Evolutionary conservation across 352 stramenopile genomes (phyloP).

Genomic region (Pythium brachiatum): DNA sequence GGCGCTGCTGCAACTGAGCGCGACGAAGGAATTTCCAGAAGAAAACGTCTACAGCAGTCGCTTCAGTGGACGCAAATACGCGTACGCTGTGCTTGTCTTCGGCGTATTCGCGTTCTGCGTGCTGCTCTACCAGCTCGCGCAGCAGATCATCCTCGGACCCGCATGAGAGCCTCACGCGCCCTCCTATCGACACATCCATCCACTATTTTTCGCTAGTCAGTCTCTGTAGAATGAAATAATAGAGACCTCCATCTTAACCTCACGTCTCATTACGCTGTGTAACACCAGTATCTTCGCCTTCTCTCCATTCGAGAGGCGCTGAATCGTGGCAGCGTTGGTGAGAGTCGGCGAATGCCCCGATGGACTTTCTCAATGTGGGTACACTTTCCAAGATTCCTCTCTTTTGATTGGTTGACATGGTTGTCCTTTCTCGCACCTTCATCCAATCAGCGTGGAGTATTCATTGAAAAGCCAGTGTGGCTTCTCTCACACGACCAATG

Average conservation of each 20-base stretch:
- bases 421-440: not conserved
- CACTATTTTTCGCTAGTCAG: not conserved
- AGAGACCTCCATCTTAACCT: too few species aligned
- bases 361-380: not conserved
- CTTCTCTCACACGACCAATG: not conserved
- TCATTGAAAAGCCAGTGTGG: not conserved
- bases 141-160: conserved; percentile 31
- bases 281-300: too few species aligned
- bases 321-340: too few species aligned
- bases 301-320: too few species aligned
- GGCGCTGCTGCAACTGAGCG: conserved; percentile 61
- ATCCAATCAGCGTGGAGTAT: not conserved
- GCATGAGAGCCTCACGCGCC: not conserved
- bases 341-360: too few species aligned
- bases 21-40: conserved; percentile 43
- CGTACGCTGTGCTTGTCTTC: conserved; percentile 68
- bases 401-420: not conserved
- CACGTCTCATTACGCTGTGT: too few species aligned
- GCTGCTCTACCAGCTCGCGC: conserved; percentile 56
- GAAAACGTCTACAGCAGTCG: conserved; percentile 60
- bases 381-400: not conserved
- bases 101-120: conserved; percentile 56
- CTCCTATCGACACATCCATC: not conserved
- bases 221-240: not conserved
- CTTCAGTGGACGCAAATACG: conserved; percentile 55